Evolutionary conservation across 106 monocot genomes (phyloP).

Genomic region (Amphibolis antarctica): DNA sequence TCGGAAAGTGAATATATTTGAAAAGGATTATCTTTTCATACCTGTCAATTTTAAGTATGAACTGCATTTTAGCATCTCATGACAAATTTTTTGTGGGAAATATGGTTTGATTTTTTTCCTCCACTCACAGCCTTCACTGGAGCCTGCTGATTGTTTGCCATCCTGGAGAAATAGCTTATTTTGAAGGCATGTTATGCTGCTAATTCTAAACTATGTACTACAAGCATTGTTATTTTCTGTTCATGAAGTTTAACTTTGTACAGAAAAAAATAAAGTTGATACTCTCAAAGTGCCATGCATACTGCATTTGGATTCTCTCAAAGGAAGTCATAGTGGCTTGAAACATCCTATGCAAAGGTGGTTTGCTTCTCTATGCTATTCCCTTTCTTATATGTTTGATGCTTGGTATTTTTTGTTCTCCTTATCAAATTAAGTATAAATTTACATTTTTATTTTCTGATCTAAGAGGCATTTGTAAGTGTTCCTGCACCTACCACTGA

Average conservation of each 20-base stretch:
- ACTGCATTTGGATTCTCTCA: constrained; percentile 94
- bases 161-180: constrained; percentile 60
- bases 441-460: no score
- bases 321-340: constrained; percentile 74
- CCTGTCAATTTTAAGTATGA: constrained; percentile 94
- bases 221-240: not conserved
- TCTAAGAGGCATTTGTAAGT: no score
- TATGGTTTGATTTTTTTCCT: not conserved
- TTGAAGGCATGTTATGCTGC: constrained; percentile 30
- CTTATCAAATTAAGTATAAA: no score
- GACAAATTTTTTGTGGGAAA: not conserved
- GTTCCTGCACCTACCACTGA: no score
- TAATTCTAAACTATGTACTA: not conserved
- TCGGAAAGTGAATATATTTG: constrained; percentile 85
- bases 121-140: constrained; percentile 75
- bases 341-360: constrained; percentile 82
- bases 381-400: not conserved
- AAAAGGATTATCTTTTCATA: constrained; percentile 85
- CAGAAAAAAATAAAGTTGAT: constrained; percentile 36
- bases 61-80: not conserved
- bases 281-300: constrained; percentile 60
- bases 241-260: constrained; percentile 1
- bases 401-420: not conserved
- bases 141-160: constrained; percentile 90
- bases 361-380: not conserved